Evolutionary conservation across 2,329 filamentous ascomycete species (phyloP).

Genomic region (Aspergillus brasiliensis): DNA sequence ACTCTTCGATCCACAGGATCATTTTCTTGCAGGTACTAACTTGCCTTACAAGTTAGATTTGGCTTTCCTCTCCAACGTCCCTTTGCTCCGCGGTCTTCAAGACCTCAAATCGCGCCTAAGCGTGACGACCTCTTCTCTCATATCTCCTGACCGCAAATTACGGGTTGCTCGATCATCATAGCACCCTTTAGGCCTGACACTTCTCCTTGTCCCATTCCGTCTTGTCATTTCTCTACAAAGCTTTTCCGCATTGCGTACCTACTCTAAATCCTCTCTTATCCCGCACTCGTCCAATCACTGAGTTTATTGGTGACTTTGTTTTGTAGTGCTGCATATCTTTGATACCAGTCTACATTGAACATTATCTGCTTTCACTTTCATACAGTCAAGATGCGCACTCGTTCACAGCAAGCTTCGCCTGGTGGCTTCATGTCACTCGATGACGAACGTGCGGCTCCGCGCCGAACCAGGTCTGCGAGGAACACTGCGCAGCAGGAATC

Average conservation of each 20-base stretch:
- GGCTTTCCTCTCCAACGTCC: background rate
- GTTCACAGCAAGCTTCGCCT: conserved; percentile 41
- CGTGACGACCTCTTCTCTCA: background rate
- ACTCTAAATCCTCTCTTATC: background rate
- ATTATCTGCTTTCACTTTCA: background rate
- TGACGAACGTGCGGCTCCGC: conserved; percentile 15
- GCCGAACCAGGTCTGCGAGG: conserved; percentile 26
- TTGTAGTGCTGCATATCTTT: background rate
- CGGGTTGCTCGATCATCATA: no score
- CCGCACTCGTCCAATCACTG: background rate
- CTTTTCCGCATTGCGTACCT: background rate
- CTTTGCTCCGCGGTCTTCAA: background rate
- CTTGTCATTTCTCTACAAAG: background rate
- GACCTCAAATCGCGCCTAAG: background rate
- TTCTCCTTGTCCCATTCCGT: background rate
- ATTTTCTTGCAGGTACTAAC: background rate
- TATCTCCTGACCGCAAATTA: background rate
- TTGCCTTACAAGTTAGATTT: background rate
- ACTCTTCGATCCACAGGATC: no score
- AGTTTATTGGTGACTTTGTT: background rate
- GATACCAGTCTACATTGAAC: background rate
- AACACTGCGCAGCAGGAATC: conserved; percentile 11
- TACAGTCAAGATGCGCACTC: conserved; percentile 38
- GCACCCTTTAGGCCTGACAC: background rate
- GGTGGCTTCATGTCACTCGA: conserved; percentile 37